phyloP scores from a whole-genome alignment of 176 grass and related monocot genomes.

The Dactylis glomerata region DNA sequence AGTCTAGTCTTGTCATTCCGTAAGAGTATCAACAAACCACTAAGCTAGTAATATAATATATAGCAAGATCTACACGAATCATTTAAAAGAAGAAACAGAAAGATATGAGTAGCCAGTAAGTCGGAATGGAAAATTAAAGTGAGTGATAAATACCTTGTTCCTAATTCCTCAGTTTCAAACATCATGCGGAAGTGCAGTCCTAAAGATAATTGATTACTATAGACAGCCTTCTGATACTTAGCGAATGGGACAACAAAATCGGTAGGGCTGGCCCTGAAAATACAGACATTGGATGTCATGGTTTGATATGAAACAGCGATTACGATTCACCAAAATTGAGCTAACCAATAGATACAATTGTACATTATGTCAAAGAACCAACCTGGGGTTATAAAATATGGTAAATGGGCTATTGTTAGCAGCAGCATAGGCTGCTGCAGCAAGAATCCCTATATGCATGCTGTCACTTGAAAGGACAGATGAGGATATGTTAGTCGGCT shows the following conservation, averaged over 20 bases:
- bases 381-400: conserved; percentile 95
- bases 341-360: background rate
- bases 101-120: background rate
- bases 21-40: background rate
- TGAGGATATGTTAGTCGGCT: conserved; percentile 70
- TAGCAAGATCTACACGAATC: background rate
- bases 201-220: conserved; percentile 71
- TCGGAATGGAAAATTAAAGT: conserved; percentile 4
- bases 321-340: background rate
- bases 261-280: conserved; percentile 81
- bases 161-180: conserved; percentile 89
- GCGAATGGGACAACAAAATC: conserved; percentile 84
- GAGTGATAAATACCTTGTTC: conserved; percentile 48
- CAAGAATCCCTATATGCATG: conserved; percentile 94
- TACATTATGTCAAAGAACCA: conserved; percentile 17
- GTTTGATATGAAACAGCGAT: conserved; percentile 31
- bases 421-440: conserved; percentile 82
- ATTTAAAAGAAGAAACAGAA: background rate
- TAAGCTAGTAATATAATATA: conserved; percentile 1
- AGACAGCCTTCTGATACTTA: conserved; percentile 77
- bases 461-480: conserved; percentile 93
- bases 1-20: background rate
- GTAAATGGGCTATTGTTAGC: conserved; percentile 82
- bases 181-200: conserved; percentile 91
- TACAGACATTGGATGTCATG: conserved; percentile 10